Conservation (phyloP, 2,329 filamentous ascomycete genomes). For the Dissoconium aciculare region DNA sequence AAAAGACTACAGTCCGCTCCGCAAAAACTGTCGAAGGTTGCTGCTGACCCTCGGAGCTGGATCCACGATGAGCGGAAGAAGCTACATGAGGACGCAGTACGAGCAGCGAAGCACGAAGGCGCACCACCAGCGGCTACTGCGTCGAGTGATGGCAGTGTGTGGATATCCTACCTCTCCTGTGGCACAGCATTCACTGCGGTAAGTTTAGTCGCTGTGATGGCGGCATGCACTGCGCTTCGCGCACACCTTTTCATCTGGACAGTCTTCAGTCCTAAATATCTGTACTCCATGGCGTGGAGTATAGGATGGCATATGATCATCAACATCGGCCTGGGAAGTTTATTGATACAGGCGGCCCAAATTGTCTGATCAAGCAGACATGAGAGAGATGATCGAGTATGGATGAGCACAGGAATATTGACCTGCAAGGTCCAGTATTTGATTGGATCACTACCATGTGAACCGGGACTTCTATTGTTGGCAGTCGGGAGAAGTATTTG, state of each 20-base stretch:
- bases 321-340: no score
- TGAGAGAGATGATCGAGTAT: no score
- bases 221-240: constrained; percentile 65
- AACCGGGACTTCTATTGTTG: no score
- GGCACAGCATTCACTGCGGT: constrained; percentile 56
- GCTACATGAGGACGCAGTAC: constrained; percentile 10
- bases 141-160: constrained; percentile 13
- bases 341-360: no score
- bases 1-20: neutral
- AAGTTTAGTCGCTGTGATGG: constrained; percentile 63
- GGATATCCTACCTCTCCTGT: constrained; percentile 40
- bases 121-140: neutral
- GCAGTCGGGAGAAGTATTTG: no score
- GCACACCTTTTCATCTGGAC: constrained; percentile 98
- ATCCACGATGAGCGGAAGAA: constrained; percentile 18
- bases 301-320: constrained; percentile 74
- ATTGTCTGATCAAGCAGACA: no score
- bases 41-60: constrained; percentile 12
- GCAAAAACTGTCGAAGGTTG: constrained; percentile 23
- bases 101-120: constrained; percentile 6
- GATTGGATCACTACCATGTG: no score
- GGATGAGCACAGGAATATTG: no score
- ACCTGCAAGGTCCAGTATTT: no score
- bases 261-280: constrained; percentile 90
- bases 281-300: constrained; percentile 84